Percentiles rank a stretch among this genome's conserved stretches.
Conservation (phyloP, 1,284 basidiomycete species). For the Thecaphora thlaspeos region DNA sequence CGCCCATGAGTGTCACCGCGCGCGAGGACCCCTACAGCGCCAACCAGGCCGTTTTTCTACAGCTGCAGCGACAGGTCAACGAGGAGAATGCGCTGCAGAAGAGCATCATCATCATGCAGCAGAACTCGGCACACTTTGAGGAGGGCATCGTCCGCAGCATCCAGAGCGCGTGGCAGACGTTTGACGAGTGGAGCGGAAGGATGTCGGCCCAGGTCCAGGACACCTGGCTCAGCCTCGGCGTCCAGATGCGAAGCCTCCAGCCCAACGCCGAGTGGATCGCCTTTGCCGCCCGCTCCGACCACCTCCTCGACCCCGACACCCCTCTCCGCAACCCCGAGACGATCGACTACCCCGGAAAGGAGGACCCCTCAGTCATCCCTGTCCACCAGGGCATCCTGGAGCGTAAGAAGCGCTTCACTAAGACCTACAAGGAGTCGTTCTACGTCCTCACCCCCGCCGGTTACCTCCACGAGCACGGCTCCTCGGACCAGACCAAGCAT, state of each 20-base stretch:
- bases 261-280: constrained; percentile 96
- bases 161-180: constrained; percentile 95
- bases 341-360: constrained; percentile 88
- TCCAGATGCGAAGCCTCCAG: constrained; percentile 77
- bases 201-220: constrained; percentile 78
- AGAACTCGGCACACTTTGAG: constrained; percentile 95
- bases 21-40: constrained; percentile 79
- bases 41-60: constrained; percentile 79
- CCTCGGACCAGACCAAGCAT: constrained; percentile 73
- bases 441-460: constrained; percentile 93
- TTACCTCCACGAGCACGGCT: constrained; percentile 87
- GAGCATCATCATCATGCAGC: constrained; percentile 96
- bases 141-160: constrained; percentile 92
- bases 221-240: constrained; percentile 74
- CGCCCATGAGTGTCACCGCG: constrained; percentile 79
- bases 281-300: constrained; percentile 89
- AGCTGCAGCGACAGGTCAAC: constrained; percentile 84
- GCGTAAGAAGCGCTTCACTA: constrained; percentile 95
- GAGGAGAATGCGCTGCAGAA: constrained; percentile 98
- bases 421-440: constrained; percentile 73
- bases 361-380: constrained; percentile 82
- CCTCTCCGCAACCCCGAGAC: constrained; percentile 64
- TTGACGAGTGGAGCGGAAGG: constrained; percentile 88
- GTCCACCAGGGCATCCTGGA: constrained; percentile 90
- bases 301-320: constrained; percentile 93